These are phyloP conservation scores for Solanum pinnatisectum DNA, from an alignment of 257 asterid genomes.

Conservation along the genomic window DNA sequence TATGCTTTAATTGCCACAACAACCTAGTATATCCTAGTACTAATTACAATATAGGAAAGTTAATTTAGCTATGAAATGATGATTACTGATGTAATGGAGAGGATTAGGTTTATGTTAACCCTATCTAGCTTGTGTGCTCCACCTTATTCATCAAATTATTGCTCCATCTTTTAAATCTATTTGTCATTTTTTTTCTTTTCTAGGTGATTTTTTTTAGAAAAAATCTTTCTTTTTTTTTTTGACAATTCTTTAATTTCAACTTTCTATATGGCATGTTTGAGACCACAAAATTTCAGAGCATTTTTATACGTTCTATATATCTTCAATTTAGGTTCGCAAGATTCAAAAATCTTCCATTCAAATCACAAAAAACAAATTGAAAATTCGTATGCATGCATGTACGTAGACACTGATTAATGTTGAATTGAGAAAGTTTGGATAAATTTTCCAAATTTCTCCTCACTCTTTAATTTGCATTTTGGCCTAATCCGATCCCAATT, in stretches of 20 bases:
- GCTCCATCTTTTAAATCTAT: not conserved
- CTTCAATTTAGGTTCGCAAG: not conserved
- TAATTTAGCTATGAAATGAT: not conserved
- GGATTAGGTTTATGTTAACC: not conserved
- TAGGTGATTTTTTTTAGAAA: too few species aligned
- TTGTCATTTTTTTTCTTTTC: not conserved
- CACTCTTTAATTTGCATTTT: not conserved
- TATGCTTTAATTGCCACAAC: not conserved
- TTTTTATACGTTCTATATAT: not conserved
- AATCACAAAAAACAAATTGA: not conserved
- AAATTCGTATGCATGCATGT: not conserved
- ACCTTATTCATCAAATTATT: not conserved
- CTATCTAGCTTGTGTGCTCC: not conserved
- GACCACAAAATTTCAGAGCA: too few species aligned
- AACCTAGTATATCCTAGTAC: not conserved
- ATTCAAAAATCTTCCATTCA: not conserved
- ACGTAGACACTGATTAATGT: not conserved
- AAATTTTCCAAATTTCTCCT: not conserved
- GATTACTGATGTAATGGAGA: not conserved
- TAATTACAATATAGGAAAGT: not conserved
- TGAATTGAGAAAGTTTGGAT: not conserved
- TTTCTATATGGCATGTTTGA: not conserved
- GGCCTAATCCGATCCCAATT: not conserved
- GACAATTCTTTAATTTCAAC: not conserved
- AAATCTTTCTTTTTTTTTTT: not conserved